A percentile compares a stretch with the other conserved stretches of the same genome.
phyloP scores from a whole-genome alignment of 306 rosid species.

The Quercus suber region DNA sequence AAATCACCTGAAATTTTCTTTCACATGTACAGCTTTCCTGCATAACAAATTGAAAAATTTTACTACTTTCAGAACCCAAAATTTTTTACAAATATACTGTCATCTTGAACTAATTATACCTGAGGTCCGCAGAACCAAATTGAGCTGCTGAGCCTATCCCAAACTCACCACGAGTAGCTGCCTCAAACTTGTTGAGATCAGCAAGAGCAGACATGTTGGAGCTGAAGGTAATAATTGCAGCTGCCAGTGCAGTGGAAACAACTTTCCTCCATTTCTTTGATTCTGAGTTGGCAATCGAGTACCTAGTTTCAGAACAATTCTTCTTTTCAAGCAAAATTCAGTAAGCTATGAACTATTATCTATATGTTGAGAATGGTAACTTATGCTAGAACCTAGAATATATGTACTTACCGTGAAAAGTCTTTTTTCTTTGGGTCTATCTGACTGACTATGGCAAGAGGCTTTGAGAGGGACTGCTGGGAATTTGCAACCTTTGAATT shows the following conservation, averaged over 20 bases:
- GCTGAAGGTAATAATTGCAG: conserved; percentile 56
- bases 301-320: conserved; percentile 34
- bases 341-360: background rate
- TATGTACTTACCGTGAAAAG: conserved; percentile 18
- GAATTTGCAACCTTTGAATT: conserved; percentile 29
- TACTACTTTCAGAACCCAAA: background rate
- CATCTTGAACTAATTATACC: conserved; percentile 24
- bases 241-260: conserved; percentile 61
- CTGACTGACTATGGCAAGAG: conserved; percentile 34
- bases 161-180: conserved; percentile 78
- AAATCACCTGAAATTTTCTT: conserved; percentile 88
- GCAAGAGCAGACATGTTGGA: conserved; percentile 74
- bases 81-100: background rate
- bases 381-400: background rate
- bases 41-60: conserved; percentile 1
- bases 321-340: conserved; percentile 29
- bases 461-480: conserved; percentile 29
- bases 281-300: conserved; percentile 25
- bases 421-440: conserved; percentile 24
- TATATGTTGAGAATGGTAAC: background rate
- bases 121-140: conserved; percentile 92
- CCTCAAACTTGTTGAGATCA: conserved; percentile 86
- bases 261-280: conserved; percentile 50
- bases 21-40: conserved; percentile 87
- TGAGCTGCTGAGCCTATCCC: conserved; percentile 97